These are phyloP conservation scores for Naegleria fowleri DNA, from an alignment of 208 protist genomes.

Conservation along the genomic window DNA sequence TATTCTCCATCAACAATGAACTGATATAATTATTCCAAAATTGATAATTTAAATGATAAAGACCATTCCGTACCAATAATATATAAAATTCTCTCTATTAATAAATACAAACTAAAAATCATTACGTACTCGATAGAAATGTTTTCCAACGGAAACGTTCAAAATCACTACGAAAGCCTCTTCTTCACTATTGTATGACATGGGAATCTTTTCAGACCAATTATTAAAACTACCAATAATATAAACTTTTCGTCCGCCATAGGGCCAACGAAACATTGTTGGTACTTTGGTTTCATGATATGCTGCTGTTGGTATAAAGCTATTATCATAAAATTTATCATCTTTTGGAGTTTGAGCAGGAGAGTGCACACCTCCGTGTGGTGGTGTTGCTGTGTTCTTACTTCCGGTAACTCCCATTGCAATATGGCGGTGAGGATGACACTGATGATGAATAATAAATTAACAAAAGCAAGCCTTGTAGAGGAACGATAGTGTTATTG, in stretches of 20 bases:
- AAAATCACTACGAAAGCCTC: conserved; percentile 23
- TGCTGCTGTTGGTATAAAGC: neutral
- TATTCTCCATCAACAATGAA: conserved; percentile 24
- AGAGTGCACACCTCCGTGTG: neutral
- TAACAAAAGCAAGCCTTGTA: no score
- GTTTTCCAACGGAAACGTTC: conserved; percentile 11
- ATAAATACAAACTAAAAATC: neutral
- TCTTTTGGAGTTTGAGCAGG: neutral
- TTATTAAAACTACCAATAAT: conserved; percentile 14
- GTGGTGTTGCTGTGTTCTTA: neutral
- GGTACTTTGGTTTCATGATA: neutral
- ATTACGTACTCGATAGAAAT: neutral
- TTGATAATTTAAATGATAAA: neutral
- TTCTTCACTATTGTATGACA: conserved; percentile 8
- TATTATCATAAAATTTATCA: conserved; percentile 1
- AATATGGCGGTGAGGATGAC: neutral
- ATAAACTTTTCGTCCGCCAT: neutral
- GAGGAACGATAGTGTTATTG: no score
- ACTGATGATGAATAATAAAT: no score
- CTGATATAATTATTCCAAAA: neutral
- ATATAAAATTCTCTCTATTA: no score
- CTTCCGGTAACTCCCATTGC: neutral
- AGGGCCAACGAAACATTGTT: conserved; percentile 18
- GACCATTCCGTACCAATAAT: no score
- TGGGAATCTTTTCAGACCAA: conserved; percentile 21